These are phyloP conservation scores for Xylaria nigripes DNA, from an alignment of 495 filamentous ascomycete genomes.

Conservation along the genomic window DNA sequence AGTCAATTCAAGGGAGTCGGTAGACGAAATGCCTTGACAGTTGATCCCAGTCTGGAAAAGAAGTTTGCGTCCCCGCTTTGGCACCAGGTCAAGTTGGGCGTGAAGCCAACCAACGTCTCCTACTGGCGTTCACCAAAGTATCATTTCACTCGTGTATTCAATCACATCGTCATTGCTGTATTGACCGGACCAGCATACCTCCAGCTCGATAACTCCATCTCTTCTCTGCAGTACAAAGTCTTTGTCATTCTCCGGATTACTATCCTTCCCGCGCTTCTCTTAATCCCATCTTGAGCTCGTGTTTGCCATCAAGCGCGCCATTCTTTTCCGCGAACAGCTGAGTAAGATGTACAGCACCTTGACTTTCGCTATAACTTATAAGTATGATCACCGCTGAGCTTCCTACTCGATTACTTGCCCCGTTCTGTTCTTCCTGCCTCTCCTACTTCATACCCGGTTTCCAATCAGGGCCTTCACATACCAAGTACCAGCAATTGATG, in stretches of 20 bases:
- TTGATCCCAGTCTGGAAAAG: constrained; percentile 40
- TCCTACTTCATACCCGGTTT: constrained; percentile 70
- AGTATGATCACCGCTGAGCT: constrained; percentile 68
- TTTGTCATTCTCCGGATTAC: constrained; percentile 82
- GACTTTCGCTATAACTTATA: constrained; percentile 55
- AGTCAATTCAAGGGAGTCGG: constrained; percentile 54
- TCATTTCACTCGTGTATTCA: constrained; percentile 66
- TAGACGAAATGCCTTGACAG: constrained; percentile 37
- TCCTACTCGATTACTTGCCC: constrained; percentile 67
- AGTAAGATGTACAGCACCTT: constrained; percentile 71
- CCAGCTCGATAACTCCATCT: constrained; percentile 56
- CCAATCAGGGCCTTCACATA: constrained; percentile 44
- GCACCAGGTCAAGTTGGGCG: constrained; percentile 63
- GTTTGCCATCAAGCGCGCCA: constrained; percentile 63
- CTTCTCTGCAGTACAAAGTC: constrained; percentile 66
- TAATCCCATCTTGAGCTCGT: constrained; percentile 69
- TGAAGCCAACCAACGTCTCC: constrained; percentile 53
- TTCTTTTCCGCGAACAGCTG: constrained; percentile 71
- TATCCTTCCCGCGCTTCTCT: constrained; percentile 64
- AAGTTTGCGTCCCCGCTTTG: constrained; percentile 68
- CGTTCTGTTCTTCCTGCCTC: constrained; percentile 62
- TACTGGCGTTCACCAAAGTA: constrained; percentile 70
- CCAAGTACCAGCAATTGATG: constrained; percentile 79
- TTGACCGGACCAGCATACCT: constrained; percentile 68
- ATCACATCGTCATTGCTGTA: constrained; percentile 62